These are phyloP conservation scores for Metschnikowia gruessii DNA, from an alignment of 805 yeast genomes.

Conservation along the genomic window DNA sequence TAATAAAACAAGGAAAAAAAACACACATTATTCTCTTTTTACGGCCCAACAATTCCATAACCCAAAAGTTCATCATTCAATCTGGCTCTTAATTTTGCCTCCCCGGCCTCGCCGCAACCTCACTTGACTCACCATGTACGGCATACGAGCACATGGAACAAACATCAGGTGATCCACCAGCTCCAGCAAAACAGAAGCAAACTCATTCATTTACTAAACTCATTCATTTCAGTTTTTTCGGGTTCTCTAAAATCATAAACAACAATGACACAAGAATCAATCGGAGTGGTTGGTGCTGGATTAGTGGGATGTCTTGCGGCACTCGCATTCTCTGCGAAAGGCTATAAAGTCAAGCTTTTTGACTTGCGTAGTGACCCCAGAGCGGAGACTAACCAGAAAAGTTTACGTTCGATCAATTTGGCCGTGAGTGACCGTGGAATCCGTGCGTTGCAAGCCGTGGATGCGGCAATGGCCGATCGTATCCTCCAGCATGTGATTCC, in stretches of 20 bases:
- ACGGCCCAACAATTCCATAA: too few species aligned
- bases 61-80: too few species aligned
- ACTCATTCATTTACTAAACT: too few species aligned
- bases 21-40: too few species aligned
- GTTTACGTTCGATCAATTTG: slow-evolving; percentile 71
- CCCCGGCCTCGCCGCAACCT: too few species aligned
- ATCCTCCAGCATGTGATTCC: slow-evolving; percentile 68
- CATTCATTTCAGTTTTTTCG: too few species aligned
- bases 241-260: too few species aligned
- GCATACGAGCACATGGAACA: background rate
- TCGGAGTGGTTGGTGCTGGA: slow-evolving; percentile 83
- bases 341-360: slow-evolving; percentile 66
- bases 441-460: slow-evolving; percentile 61
- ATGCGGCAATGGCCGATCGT: slow-evolving; percentile 51
- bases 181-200: background rate
- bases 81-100: background rate
- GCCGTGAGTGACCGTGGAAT: slow-evolving; percentile 89
- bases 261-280: slow-evolving; percentile 16
- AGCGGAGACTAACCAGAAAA: slow-evolving; percentile 29
- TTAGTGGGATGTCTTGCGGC: slow-evolving; percentile 86
- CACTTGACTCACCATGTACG: background rate
- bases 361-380: slow-evolving; percentile 75
- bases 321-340: slow-evolving; percentile 69
- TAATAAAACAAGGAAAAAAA: too few species aligned
- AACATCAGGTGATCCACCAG: background rate